These are phyloP conservation scores for Limnanthes douglasii DNA, from an alignment of 345 rosid species.

Conservation along the genomic window DNA sequence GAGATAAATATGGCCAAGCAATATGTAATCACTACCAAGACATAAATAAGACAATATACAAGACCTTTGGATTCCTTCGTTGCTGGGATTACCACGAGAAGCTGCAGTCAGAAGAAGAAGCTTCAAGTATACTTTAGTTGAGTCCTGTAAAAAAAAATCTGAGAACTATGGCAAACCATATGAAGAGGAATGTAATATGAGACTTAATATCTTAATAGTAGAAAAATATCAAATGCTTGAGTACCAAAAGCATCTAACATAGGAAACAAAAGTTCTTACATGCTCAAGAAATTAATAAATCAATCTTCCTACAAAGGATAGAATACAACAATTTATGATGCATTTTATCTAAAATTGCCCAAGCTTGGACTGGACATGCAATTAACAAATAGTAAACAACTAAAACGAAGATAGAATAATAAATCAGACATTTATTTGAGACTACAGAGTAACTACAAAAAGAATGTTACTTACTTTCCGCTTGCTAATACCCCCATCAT, in stretches of 20 bases:
- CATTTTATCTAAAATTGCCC: no score
- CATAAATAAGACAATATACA: conserved; percentile 5
- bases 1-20: no score
- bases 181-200: neutral
- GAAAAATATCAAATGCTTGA: neutral
- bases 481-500: conserved; percentile 83
- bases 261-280: no score
- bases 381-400: no score
- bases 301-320: neutral
- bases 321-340: neutral
- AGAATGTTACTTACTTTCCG: conserved; percentile 48
- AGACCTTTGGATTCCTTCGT: conserved; percentile 94
- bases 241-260: no score
- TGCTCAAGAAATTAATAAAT: no score
- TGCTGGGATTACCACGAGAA: conserved; percentile 66
- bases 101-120: conserved; percentile 95
- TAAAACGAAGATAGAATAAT: no score
- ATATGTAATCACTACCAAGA: conserved; percentile 6
- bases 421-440: no score
- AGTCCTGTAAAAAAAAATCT: conserved; percentile 43
- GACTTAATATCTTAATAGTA: conserved; percentile 1
- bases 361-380: no score
- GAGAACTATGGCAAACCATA: conserved; percentile 5
- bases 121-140: conserved; percentile 85
- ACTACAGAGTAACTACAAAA: no score